These are phyloP conservation scores for Magnusiomyces suaveolens DNA, from an alignment of 1,139 yeast species.

Conservation along the genomic window DNA sequence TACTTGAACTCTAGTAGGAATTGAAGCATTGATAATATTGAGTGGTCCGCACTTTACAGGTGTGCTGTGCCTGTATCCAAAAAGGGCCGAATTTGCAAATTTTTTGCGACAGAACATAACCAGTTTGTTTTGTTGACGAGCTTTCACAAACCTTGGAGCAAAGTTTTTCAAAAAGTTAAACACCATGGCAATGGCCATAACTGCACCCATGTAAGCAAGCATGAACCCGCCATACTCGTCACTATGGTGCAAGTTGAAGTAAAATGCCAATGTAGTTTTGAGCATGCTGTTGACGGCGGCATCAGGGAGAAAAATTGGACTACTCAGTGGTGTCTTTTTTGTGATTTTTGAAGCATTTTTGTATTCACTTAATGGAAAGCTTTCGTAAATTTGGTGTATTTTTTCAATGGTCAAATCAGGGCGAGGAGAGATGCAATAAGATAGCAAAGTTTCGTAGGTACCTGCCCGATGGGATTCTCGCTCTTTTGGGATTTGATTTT, in stretches of 20 bases:
- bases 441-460: not conserved
- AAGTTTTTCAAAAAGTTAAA: constrained; percentile 16
- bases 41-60: constrained; percentile 4
- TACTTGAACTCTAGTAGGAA: constrained; percentile 58
- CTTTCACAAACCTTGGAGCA: constrained; percentile 7
- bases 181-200: constrained; percentile 18
- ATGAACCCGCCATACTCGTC: not conserved
- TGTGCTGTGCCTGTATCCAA: constrained; percentile 7
- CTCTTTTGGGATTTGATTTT: not conserved
- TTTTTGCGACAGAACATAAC: constrained; percentile 2
- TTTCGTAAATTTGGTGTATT: not conserved
- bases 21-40: not conserved
- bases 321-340: not conserved
- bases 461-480: not conserved
- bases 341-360: not conserved
- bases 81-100: constrained; percentile 10
- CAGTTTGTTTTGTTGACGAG: constrained; percentile 2
- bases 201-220: constrained; percentile 16
- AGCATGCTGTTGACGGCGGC: not conserved
- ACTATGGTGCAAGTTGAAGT: not conserved
- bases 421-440: not conserved
- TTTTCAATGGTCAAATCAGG: not conserved
- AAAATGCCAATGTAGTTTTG: not conserved
- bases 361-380: not conserved
- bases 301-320: not conserved